These are phyloP conservation scores for Mrakiaceae sp. DNA, from an alignment of 1,284 basidiomycete genomes.

Conservation along the genomic window DNA sequence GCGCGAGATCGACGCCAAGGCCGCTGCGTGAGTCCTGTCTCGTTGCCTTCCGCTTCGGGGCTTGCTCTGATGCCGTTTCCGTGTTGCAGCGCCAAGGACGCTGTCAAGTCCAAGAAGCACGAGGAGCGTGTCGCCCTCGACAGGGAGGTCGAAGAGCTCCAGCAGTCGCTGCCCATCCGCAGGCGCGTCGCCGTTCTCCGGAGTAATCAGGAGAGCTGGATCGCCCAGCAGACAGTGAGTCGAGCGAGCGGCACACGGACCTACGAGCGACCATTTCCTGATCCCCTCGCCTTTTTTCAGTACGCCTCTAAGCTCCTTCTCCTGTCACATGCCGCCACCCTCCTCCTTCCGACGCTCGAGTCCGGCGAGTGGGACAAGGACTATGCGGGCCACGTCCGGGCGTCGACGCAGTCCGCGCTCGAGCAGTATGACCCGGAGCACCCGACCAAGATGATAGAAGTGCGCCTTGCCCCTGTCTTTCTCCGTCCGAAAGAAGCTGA, in stretches of 20 bases:
- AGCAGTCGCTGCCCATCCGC: not conserved
- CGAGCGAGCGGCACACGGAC: too few species aligned
- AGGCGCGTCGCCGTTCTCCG: not conserved
- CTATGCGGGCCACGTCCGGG: constrained; percentile 5
- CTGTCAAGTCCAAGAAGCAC: not conserved
- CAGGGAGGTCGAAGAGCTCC: not conserved
- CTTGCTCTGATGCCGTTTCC: not conserved
- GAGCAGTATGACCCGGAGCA: constrained; percentile 5
- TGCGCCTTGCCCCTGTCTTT: not conserved
- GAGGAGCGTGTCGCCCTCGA: not conserved
- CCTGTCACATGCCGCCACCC: constrained; percentile 9
- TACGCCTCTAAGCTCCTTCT: constrained; percentile 9
- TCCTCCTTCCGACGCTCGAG: constrained; percentile 2
- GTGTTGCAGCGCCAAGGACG: not conserved
- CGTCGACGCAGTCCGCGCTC: constrained; percentile 2
- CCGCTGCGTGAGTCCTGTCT: not conserved
- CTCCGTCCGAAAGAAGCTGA: not conserved
- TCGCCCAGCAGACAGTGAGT: not conserved
- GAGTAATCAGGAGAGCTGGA: constrained; percentile 2
- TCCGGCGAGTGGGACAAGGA: constrained; percentile 11
- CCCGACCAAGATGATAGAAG: not conserved
- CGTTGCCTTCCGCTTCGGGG: not conserved
- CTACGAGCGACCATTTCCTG: too few species aligned
- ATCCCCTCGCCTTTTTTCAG: not conserved
- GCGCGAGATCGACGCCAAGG: not conserved